Percentiles rank a stretch among this genome's conserved stretches.
These are phyloP conservation scores for Auricularia sp. DNA, from an alignment of 768 basidiomycete species.

Conservation along the genomic window DNA sequence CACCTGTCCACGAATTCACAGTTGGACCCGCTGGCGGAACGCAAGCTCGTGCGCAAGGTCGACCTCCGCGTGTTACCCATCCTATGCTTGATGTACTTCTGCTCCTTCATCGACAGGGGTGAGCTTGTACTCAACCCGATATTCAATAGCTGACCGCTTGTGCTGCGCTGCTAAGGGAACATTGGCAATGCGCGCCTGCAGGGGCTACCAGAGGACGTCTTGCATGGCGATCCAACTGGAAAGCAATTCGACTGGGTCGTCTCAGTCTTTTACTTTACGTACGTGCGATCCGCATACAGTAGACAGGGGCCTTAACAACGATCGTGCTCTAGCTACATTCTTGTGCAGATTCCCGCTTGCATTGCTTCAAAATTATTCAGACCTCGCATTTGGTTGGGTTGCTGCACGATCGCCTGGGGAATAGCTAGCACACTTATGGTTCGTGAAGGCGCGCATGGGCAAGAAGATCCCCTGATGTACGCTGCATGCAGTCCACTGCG, in stretches of 20 bases:
- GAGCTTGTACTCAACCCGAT: slow-evolving; percentile 35
- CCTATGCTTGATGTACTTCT: slow-evolving; percentile 10
- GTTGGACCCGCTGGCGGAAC: background rate
- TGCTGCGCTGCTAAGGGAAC: background rate
- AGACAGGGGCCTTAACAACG: background rate
- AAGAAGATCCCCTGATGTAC: background rate
- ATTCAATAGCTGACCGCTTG: background rate
- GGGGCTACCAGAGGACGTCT: slow-evolving; percentile 51
- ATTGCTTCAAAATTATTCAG: slow-evolving; percentile 56
- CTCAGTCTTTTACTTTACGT: slow-evolving; percentile 70
- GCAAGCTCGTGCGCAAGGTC: slow-evolving; percentile 7
- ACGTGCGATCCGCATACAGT: slow-evolving; percentile 28
- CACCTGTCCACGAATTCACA: background rate
- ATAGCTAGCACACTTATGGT: slow-evolving; percentile 66
- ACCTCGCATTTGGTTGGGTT: slow-evolving; percentile 57
- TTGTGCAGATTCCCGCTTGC: slow-evolving; percentile 59
- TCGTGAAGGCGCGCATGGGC: slow-evolving; percentile 6
- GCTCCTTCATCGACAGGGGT: slow-evolving; percentile 53
- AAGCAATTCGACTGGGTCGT: slow-evolving; percentile 69
- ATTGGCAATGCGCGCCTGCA: slow-evolving; percentile 61
- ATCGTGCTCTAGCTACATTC: slow-evolving; percentile 36
- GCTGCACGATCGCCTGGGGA: slow-evolving; percentile 42
- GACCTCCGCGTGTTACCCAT: slow-evolving; percentile 9
- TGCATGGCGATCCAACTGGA: slow-evolving; percentile 60
- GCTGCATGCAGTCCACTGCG: slow-evolving; percentile 40